phyloP scores from a whole-genome alignment of 1,284 basidiomycete species.

The Cutaneotrichosporon spelunceum region DNA sequence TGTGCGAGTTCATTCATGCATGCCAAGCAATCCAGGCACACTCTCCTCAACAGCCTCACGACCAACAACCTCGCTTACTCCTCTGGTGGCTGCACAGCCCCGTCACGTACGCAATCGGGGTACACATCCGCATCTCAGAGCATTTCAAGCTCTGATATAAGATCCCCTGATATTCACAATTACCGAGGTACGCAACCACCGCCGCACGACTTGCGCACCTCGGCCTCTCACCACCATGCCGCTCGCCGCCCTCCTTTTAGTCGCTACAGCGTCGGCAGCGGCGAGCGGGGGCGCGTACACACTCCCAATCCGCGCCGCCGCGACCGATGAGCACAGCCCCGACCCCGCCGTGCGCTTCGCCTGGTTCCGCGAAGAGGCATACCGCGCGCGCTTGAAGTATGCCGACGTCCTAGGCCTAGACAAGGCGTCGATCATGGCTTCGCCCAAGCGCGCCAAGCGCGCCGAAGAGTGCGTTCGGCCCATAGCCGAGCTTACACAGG shows the following conservation, averaged over 20 bases:
- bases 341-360: not conserved
- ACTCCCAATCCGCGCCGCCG: not conserved
- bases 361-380: not conserved
- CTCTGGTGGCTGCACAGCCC: no score
- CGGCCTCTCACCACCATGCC: not conserved
- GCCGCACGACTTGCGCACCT: no score
- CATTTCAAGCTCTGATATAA: no score
- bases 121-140: no score
- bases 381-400: not conserved
- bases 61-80: no score
- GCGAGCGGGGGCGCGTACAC: not conserved
- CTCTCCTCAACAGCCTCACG: no score
- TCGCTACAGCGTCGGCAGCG: not conserved
- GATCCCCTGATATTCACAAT: no score
- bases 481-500: constrained; percentile 27
- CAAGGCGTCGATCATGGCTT: not conserved
- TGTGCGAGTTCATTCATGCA: no score
- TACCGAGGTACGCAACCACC: no score
- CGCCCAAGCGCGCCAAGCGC: not conserved
- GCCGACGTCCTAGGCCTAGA: not conserved
- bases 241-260: not conserved
- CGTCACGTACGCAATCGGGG: no score
- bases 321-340: not conserved
- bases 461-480: not conserved
- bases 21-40: no score